Percentiles rank a stretch among this genome's conserved stretches.
Conservation (phyloP, 2,329 filamentous ascomycete species). For the Sporothrix sp. region DNA sequence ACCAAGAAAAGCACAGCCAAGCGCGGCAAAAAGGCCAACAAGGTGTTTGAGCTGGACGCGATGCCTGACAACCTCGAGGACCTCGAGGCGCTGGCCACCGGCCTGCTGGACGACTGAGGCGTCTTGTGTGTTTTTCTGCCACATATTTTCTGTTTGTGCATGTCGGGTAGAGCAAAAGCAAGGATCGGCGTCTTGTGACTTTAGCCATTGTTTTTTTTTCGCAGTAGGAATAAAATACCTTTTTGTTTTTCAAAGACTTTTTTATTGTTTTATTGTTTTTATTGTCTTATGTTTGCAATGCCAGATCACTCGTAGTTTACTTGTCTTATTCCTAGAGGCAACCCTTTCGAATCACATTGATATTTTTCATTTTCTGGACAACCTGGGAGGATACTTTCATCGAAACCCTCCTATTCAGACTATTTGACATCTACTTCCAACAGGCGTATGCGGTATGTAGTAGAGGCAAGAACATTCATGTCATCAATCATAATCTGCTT, state of each 20-base stretch:
- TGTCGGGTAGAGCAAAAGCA: too few relatives aligned
- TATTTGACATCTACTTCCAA: too few relatives aligned
- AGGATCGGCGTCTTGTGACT: too few relatives aligned
- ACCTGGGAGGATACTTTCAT: too few relatives aligned
- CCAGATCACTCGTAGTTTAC: background rate
- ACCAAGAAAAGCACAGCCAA: slow-evolving; percentile 36
- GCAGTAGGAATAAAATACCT: background rate
- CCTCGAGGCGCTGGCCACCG: slow-evolving; percentile 65
- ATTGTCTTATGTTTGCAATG: too few relatives aligned
- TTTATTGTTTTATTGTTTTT: background rate
- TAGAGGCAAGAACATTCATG: background rate
- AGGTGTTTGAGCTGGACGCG: slow-evolving; percentile 51
- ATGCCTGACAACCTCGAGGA: slow-evolving; percentile 74
- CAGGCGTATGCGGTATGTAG: too few relatives aligned
- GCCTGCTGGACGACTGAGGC: slow-evolving; percentile 48
- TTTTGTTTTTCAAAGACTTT: background rate
- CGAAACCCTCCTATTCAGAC: too few relatives aligned
- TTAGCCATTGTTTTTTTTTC: background rate
- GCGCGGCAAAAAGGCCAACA: slow-evolving; percentile 19
- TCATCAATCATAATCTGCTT: too few relatives aligned
- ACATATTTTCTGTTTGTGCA: background rate
- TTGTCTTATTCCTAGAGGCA: background rate
- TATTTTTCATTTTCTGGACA: background rate
- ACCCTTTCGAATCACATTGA: too few relatives aligned
- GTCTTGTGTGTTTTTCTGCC: too few relatives aligned